Conservation (phyloP, 495 filamentous ascomycete species). For the Hypoxylon crocopeplum region DNA sequence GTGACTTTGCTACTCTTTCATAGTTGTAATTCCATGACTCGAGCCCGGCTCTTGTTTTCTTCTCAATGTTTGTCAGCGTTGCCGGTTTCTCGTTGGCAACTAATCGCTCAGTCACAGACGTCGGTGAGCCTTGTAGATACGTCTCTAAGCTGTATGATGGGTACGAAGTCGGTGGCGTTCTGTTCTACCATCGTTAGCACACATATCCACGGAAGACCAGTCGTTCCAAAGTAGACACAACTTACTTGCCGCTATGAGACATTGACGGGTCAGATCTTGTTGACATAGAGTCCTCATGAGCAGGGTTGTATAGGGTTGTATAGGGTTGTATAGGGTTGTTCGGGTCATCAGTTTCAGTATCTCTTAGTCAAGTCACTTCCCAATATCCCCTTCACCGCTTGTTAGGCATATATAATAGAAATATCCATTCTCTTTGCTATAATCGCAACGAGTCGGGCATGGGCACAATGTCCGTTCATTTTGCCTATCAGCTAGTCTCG, state of each 20-base stretch:
- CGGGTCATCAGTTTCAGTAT: not conserved
- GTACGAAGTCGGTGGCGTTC: not conserved
- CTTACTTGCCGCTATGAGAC: conserved; percentile 23
- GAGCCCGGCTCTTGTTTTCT: conserved; percentile 6
- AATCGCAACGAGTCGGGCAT: not conserved
- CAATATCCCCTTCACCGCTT: conserved; percentile 24
- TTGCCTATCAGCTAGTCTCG: not conserved
- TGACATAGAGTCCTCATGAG: conserved; percentile 5
- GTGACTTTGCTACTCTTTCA: conserved; percentile 3
- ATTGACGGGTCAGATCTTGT: conserved; percentile 13
- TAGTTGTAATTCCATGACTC: conserved; percentile 16
- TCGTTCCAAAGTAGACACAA: not conserved
- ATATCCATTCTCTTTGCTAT: not conserved
- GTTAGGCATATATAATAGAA: conserved; percentile 21
- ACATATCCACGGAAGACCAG: not conserved
- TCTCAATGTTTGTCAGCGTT: not conserved
- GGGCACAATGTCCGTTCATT: conserved; percentile 9
- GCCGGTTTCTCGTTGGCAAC: conserved; percentile 8
- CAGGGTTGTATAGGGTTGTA: not conserved
- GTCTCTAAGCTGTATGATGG: conserved; percentile 18
- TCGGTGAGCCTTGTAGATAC: conserved; percentile 28
- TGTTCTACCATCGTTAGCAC: conserved; percentile 7
- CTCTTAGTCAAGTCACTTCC: not conserved
- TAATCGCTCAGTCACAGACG: conserved; percentile 17
- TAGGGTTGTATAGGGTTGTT: not conserved